A percentile compares a stretch with the other conserved stretches of the same genome.
These are phyloP conservation scores for Penicillium sp. DNA, from an alignment of 2,329 filamentous ascomycete species.

Conservation along the genomic window DNA sequence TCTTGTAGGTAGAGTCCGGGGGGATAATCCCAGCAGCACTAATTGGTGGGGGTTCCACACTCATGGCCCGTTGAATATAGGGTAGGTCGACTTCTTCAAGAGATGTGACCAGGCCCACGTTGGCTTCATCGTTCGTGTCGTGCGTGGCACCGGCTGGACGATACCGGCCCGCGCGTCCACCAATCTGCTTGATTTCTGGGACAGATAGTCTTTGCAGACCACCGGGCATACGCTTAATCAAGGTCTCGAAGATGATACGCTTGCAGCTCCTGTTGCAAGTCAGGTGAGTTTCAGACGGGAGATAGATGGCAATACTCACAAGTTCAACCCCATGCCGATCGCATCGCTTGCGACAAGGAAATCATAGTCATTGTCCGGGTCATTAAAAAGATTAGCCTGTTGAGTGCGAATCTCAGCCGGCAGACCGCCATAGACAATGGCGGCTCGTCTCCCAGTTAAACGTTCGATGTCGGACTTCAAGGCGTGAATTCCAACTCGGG, in stretches of 20 bases:
- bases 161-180: slow-evolving; percentile 83
- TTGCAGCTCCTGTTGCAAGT: slow-evolving; percentile 60
- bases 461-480: slow-evolving; percentile 74
- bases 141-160: slow-evolving; percentile 54
- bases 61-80: slow-evolving; percentile 60
- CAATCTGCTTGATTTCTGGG: slow-evolving; percentile 91
- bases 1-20: slow-evolving; percentile 64
- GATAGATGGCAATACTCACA: slow-evolving; percentile 52
- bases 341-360: slow-evolving; percentile 90
- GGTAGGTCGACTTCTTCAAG: slow-evolving; percentile 66
- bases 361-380: slow-evolving; percentile 92
- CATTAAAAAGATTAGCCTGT: slow-evolving; percentile 90
- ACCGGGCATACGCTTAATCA: slow-evolving; percentile 65
- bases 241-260: slow-evolving; percentile 79
- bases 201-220: slow-evolving; percentile 57
- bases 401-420: slow-evolving; percentile 89
- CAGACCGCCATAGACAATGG: slow-evolving; percentile 86
- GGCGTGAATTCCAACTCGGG: slow-evolving; percentile 72
- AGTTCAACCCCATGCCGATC: slow-evolving; percentile 93
- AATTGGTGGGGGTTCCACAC: slow-evolving; percentile 60
- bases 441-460: slow-evolving; percentile 71
- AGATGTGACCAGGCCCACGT: slow-evolving; percentile 71
- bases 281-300: slow-evolving; percentile 2
- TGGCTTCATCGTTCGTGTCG: slow-evolving; percentile 19
- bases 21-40: slow-evolving; percentile 69